phyloP scores from a whole-genome alignment of 345 rosid genomes.

The Eucalyptus rudis region DNA sequence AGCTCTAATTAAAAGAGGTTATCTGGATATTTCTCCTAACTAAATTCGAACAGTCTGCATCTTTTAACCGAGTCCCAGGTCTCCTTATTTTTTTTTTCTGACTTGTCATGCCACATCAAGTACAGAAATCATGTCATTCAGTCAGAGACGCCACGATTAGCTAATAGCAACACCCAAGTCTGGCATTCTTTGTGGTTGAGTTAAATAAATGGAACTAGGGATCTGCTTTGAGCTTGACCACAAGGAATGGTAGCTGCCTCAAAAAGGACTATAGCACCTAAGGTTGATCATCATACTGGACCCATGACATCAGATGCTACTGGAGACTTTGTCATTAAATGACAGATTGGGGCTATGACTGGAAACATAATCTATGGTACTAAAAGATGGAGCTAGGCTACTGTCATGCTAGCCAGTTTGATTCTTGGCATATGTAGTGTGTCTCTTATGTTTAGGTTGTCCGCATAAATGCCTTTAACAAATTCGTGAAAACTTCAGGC shows the following conservation, averaged over 20 bases:
- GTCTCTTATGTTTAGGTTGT: background rate
- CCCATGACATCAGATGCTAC: background rate
- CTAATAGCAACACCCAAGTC: background rate
- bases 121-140: background rate
- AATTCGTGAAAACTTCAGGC: conserved; percentile 15
- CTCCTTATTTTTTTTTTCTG: background rate
- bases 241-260: background rate
- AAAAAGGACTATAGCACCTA: background rate
- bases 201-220: background rate
- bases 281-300: background rate
- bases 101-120: background rate
- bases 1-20: background rate
- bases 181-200: background rate
- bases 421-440: background rate
- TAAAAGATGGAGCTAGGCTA: background rate
- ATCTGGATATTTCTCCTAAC: background rate
- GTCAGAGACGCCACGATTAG: background rate
- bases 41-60: background rate
- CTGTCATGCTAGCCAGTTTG: background rate
- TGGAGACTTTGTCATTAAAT: background rate
- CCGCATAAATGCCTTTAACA: background rate
- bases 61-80: background rate
- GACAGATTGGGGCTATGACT: background rate
- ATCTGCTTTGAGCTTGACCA: background rate
- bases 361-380: background rate